Percentiles rank a stretch among this genome's conserved stretches.
Conservation (phyloP, 192 early-diverging fungal genomes). For the Backusella parvicylindrica region DNA sequence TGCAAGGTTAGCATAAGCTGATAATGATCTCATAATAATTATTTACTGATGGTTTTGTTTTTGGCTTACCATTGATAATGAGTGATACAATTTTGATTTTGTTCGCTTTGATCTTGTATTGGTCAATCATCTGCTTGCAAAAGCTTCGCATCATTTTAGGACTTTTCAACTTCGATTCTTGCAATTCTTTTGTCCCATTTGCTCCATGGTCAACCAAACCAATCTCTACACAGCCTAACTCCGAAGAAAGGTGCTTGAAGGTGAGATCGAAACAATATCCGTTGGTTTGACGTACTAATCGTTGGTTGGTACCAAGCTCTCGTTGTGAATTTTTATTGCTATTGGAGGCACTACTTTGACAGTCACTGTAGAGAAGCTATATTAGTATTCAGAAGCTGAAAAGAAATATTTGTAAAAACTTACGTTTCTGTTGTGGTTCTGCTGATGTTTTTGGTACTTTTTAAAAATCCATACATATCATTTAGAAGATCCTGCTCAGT, state of each 20-base stretch:
- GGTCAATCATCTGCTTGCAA: neutral
- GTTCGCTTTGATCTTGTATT: neutral
- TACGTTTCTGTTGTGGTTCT: neutral
- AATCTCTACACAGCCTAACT: neutral
- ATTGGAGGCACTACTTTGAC: neutral
- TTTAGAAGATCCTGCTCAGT: neutral
- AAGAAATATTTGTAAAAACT: neutral
- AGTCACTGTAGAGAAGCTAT: neutral
- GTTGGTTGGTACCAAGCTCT: neutral
- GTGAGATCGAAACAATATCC: neutral
- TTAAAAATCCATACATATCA: neutral
- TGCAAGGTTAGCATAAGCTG: slow-evolving; percentile 4
- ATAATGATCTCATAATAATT: neutral
- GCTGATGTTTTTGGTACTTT: neutral
- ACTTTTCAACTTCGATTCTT: neutral
- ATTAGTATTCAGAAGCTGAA: neutral
- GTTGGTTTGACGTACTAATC: neutral
- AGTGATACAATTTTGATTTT: neutral
- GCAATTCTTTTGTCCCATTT: neutral
- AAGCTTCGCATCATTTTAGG: slow-evolving; percentile 4
- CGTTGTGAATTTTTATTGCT: no score
- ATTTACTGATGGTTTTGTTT: no score
- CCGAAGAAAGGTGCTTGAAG: neutral
- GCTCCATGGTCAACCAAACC: neutral
- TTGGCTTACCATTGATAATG: neutral